Base-by-base conservation (phyloP, 2,329 filamentous ascomycete species). In the Sordariomycetes sp. region DNA sequence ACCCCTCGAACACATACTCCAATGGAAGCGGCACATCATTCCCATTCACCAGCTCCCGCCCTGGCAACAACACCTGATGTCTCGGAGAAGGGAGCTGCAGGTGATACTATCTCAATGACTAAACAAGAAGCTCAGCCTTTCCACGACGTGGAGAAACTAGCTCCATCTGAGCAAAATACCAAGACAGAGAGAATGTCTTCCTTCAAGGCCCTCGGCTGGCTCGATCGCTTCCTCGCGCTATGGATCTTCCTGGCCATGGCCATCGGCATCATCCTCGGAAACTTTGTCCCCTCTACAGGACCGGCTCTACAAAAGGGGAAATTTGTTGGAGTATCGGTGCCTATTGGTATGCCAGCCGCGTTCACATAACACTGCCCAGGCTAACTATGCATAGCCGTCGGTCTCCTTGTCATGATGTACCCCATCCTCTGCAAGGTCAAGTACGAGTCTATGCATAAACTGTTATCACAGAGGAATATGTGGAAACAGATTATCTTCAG, bases 381-480 rank as follows among this genome's bases (percentile, higher is more conserved):
- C 39, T 51, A n/a, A 42, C 25, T 17, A 15, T 48, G 2, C 25
- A 13, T 20, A 88, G 89, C 89, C 0, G 73, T 95, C 53, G 89
- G 90, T 0, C 72, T 95, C 1, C 76, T 95, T 1, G 84, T 95
- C 50, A 95, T 95, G 89, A 95, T 95, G 89, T 95, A 94, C 65
- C 90, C 90, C 0, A 95, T 95, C 59, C 74, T 95, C 0, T 95
- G 89, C 77, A 94, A 94, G 68, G 86, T 95, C 6, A 82, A 82
- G 48, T 94, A 83, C 69, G 89, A 95, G 67, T 80, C 81, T 0
- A 71, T 95, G 10, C 87, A 90, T 67, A 72, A 79, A 2, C 73
- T 89, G 3, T 78, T 94, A 59, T 68, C 72, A 2, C 74, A 82
- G 2, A 75, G 75, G 2, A 73, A 74, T 0, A 73, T 95, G 2